Conservation (phyloP, 2,329 filamentous ascomycete genomes). For the Aspergillus sp. region DNA sequence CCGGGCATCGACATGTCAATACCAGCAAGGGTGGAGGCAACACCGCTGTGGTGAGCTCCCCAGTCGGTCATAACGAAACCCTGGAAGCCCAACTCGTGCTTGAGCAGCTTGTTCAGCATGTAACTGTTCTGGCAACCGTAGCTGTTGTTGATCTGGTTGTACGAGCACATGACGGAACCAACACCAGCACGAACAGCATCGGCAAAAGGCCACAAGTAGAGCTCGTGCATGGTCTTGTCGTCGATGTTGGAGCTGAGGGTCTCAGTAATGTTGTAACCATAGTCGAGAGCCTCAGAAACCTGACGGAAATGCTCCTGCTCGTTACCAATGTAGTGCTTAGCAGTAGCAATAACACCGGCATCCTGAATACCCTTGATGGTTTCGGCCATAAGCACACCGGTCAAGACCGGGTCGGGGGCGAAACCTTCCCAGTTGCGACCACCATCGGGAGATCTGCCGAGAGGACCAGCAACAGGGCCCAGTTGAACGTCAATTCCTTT, state of each 20-base stretch:
- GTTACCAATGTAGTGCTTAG: constrained; percentile 69
- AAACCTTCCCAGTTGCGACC: constrained; percentile 63
- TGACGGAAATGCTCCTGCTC: constrained; percentile 71
- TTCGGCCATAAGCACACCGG: constrained; percentile 64
- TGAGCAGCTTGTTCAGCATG: constrained; percentile 56
- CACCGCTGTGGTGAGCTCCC: constrained; percentile 68
- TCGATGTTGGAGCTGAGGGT: constrained; percentile 55
- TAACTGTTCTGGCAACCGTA: constrained; percentile 61
- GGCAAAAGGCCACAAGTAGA: constrained; percentile 63
- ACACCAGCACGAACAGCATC: constrained; percentile 62
- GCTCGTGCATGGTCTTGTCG: constrained; percentile 57
- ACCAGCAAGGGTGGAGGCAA: constrained; percentile 58
- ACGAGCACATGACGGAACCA: constrained; percentile 64
- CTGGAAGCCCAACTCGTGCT: constrained; percentile 69
- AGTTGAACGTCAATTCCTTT: constrained; percentile 72
- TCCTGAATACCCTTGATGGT: constrained; percentile 75
- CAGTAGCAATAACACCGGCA: constrained; percentile 73
- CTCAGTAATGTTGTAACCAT: constrained; percentile 58
- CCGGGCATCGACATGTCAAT: constrained; percentile 81
- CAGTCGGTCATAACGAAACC: constrained; percentile 66
- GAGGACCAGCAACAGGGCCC: constrained; percentile 68
- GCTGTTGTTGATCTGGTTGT: constrained; percentile 64
- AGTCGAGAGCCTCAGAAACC: constrained; percentile 49
- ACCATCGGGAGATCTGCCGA: constrained; percentile 61
- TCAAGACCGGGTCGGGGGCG: constrained; percentile 67